Evolutionary conservation across 2,329 filamentous ascomycete species (phyloP).

Genomic region (Verticillium klebahnii): DNA sequence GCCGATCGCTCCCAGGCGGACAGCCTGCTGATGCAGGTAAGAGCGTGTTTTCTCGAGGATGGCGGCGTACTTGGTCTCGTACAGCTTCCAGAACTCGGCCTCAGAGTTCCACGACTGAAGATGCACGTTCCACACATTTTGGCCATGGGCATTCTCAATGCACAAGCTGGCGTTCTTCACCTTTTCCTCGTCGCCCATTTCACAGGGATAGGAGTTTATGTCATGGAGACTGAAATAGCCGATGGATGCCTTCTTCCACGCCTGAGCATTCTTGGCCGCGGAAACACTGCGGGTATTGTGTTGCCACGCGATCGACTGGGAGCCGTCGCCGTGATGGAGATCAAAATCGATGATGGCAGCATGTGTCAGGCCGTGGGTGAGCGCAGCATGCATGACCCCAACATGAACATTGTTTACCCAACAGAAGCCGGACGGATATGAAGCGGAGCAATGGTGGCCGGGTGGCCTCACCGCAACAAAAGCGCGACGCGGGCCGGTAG

Average conservation of each 20-base stretch:
- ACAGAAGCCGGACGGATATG: conserved; percentile 90
- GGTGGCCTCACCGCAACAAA: conserved; percentile 93
- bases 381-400: conserved; percentile 84
- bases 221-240: conserved; percentile 97
- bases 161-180: conserved; percentile 91
- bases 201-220: conserved; percentile 97
- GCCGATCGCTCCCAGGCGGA: conserved; percentile 54
- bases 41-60: conserved; percentile 76
- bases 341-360: conserved; percentile 93
- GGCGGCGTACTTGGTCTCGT: conserved; percentile 71
- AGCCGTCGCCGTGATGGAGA: conserved; percentile 91
- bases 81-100: conserved; percentile 84
- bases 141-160: conserved; percentile 88
- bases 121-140: conserved; percentile 95
- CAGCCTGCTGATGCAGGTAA: conserved; percentile 71
- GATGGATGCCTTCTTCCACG: conserved; percentile 79
- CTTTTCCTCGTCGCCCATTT: conserved; percentile 88
- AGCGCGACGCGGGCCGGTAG: conserved; percentile 62
- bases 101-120: conserved; percentile 80
- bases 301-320: conserved; percentile 87
- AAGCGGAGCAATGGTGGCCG: conserved; percentile 89
- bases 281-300: conserved; percentile 69
- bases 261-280: conserved; percentile 64
- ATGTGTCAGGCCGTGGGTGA: conserved; percentile 82
- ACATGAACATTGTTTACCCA: conserved; percentile 99